Evolutionary conservation across 108 stramenopile genomes (phyloP).

Genomic region (Fragilariopsis cylindrus): DNA sequence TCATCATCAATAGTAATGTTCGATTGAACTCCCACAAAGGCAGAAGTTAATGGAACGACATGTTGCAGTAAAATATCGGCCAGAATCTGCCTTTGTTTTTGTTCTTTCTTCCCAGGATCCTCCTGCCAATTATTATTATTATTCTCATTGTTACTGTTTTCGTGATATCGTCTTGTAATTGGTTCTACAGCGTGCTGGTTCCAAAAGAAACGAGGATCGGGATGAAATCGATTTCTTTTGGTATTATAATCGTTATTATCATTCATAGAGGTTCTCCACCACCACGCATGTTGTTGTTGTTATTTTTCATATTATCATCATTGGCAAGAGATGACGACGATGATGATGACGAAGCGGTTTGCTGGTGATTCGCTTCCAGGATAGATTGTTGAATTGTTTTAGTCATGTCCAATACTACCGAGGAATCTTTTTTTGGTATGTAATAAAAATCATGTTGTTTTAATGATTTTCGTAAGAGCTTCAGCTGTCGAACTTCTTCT

Average conservation of each 20-base stretch:
- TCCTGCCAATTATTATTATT: neutral
- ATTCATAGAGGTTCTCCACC: neutral
- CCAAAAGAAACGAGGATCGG: conserved; percentile 95
- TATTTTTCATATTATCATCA: neutral
- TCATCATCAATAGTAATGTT: conserved; percentile 34
- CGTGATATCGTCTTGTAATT: conserved; percentile 38
- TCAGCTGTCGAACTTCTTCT: conserved; percentile 72
- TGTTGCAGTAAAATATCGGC: conserved; percentile 44
- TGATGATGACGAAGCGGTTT: too few species aligned
- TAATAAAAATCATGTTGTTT: conserved; percentile 80
- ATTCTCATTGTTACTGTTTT: neutral
- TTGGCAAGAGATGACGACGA: too few species aligned
- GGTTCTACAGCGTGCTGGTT: conserved; percentile 77
- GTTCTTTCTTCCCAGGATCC: conserved; percentile 2
- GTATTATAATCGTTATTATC: neutral
- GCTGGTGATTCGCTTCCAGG: neutral
- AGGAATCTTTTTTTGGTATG: conserved; percentile 23
- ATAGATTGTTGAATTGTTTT: conserved; percentile 57
- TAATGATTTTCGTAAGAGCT: conserved; percentile 67
- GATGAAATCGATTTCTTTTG: neutral
- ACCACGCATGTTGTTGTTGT: neutral
- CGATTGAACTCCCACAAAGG: conserved; percentile 82
- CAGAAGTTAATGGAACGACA: conserved; percentile 85
- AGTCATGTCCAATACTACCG: conserved; percentile 64
- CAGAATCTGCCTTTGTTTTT: conserved; percentile 6